Evolutionary conservation across 2,329 filamentous ascomycete species (phyloP).

Genomic region (Penicillium sp.): DNA sequence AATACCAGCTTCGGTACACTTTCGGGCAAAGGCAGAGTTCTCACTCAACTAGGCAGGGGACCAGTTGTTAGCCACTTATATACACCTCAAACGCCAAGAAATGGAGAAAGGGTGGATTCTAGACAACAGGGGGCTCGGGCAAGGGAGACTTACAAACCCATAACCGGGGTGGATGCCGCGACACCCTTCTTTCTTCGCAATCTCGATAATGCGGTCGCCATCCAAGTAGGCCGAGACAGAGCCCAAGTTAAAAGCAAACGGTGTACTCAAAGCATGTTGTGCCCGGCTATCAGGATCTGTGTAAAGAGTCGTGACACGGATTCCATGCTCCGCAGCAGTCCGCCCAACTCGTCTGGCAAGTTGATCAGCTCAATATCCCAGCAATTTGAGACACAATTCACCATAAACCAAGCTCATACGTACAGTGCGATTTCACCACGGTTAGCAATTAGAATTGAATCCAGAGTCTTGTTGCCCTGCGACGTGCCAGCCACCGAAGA

Average conservation of each 20-base stretch:
- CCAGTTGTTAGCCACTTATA: slow-evolving; percentile 2
- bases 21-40: slow-evolving; percentile 85
- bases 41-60: slow-evolving; percentile 65
- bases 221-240: slow-evolving; percentile 86
- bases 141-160: slow-evolving; percentile 63
- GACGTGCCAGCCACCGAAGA: slow-evolving; percentile 30
- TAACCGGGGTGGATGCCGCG: slow-evolving; percentile 95
- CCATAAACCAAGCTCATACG: slow-evolving; percentile 17
- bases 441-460: slow-evolving; percentile 92
- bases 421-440: slow-evolving; percentile 91
- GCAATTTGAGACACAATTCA: not conserved
- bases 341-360: slow-evolving; percentile 71
- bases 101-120: not conserved
- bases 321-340: slow-evolving; percentile 84
- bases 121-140: not conserved
- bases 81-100: not conserved
- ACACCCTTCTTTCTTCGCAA: slow-evolving; percentile 83
- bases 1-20: slow-evolving; percentile 85
- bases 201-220: slow-evolving; percentile 84
- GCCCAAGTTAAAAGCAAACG: slow-evolving; percentile 81
- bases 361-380: slow-evolving; percentile 6
- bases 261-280: slow-evolving; percentile 85
- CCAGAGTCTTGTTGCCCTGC: slow-evolving; percentile 46
- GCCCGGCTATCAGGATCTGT: slow-evolving; percentile 85
- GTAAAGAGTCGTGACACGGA: slow-evolving; percentile 91